These are phyloP conservation scores for Aphanomyces cochlioides DNA, from an alignment of 352 stramenopile species.

Conservation along the genomic window DNA sequence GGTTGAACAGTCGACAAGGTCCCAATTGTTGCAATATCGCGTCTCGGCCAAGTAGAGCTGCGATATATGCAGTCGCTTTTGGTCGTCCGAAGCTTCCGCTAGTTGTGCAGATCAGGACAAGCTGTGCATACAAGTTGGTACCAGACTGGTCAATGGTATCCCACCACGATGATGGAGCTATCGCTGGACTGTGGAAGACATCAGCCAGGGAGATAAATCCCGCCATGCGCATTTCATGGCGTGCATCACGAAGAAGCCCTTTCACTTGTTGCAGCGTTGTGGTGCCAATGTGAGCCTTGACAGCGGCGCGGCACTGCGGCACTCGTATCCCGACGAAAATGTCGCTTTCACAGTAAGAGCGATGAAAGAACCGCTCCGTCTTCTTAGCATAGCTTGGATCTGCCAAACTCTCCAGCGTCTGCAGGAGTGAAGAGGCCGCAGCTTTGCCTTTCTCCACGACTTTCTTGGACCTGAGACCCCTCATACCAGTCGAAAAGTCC, in stretches of 20 bases:
- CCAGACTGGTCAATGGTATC: neutral
- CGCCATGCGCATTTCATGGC: constrained; percentile 30
- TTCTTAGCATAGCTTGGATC: constrained; percentile 5
- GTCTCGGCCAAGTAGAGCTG: constrained; percentile 31
- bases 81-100: neutral
- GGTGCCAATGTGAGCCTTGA: constrained; percentile 23
- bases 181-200: constrained; percentile 15
- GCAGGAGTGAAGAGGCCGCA: neutral
- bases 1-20: constrained; percentile 30
- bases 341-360: constrained; percentile 25
- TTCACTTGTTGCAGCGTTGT: neutral
- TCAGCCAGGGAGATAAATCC: constrained; percentile 33
- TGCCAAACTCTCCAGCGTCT: neutral
- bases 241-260: constrained; percentile 26
- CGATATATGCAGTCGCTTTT: neutral
- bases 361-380: constrained; percentile 28
- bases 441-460: neutral
- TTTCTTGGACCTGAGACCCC: no score
- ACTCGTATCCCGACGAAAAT: constrained; percentile 31
- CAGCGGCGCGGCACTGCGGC: constrained; percentile 24
- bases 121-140: neutral
- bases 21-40: constrained; percentile 33
- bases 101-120: neutral
- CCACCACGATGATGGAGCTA: neutral
- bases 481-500: no score